phyloP scores from a whole-genome alignment of 225 moss, liverwort and hornwort genomes.

The Climacium dendroides region DNA sequence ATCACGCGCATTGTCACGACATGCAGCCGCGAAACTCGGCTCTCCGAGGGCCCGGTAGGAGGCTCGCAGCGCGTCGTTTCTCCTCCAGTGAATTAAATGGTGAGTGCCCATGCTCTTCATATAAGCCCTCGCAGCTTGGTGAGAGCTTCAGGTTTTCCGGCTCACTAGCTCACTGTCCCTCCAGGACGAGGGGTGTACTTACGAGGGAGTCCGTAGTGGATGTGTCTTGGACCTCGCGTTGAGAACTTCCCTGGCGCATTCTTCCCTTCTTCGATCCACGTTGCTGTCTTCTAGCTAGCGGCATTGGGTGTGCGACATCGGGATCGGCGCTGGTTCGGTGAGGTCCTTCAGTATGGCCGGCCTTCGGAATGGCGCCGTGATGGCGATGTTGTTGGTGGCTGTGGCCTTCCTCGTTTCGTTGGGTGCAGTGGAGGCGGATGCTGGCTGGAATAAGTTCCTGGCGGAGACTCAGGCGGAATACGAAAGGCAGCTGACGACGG shows the following conservation, averaged over 20 bases:
- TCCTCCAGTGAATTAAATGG: neutral
- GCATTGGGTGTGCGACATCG: neutral
- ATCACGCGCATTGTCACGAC: neutral
- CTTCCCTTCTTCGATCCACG: neutral
- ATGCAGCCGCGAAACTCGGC: neutral
- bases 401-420: neutral
- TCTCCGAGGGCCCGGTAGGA: neutral
- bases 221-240: neutral
- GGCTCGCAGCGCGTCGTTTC: neutral
- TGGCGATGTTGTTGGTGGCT: neutral
- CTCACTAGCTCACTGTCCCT: too few relatives aligned
- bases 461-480: accelerated
- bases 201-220: neutral
- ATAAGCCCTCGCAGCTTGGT: neutral
- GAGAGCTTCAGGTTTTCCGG: neutral
- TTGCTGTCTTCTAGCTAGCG: too few relatives aligned
- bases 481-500: accelerated
- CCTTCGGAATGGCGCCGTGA: neutral
- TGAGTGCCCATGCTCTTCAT: neutral
- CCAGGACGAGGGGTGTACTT: neutral
- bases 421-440: neutral
- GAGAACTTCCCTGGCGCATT: too few relatives aligned
- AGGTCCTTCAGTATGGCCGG: neutral
- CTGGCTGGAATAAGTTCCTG: accelerated
- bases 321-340: too few relatives aligned